Base-by-base conservation (phyloP, 106 monocot genomes). In the Allium cepa region DNA sequence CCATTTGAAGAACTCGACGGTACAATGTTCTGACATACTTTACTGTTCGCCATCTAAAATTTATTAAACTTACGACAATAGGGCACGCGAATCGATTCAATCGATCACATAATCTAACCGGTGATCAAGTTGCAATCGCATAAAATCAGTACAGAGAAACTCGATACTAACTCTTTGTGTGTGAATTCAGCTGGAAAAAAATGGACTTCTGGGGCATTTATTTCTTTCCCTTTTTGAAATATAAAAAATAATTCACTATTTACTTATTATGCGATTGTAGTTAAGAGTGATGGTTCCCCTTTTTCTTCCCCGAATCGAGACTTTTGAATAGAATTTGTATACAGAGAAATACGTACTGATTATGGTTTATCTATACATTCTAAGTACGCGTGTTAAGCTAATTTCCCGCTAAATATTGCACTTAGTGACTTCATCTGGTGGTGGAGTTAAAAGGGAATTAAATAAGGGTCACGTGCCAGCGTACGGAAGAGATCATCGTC, bases 1-100 rank as follows among this genome's bases (percentile, higher is more conserved):
- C 18, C 71, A 71, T 60, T 71, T 15, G 72, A 78, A 48, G 78
- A 70, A 67, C 57, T 50, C 64, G 61, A 62, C 58, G 48, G 17
- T 22, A 45, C 74, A 74, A 59, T 74, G 59, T 67, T 74, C 49
- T 59, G 67, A 67, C 57, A 67, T 49, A 67, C 74, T 58, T 67
- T 26, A 36, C 60, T 27, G 53, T 75, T 68, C 53, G 75, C 68
- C 75, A 75, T 75, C 68, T 53, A 62, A 75, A 22, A 9, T 64
- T 10, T 6, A 46, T 0, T 1, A 46, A 64, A 64, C 47, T 49
- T 49, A 46, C 64, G 48, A 1, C 0, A 45, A 27, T 11, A 56
- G 56, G 56, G n/a, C 55, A 26, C 55, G 45, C 28, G 56, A 68
- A 13, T 50, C 51, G 68, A 68, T 55, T 68, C 68, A 56, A 68